phyloP scores from a whole-genome alignment of 371 early-diverging fungal genomes.

The Rhizopus sp. region DNA sequence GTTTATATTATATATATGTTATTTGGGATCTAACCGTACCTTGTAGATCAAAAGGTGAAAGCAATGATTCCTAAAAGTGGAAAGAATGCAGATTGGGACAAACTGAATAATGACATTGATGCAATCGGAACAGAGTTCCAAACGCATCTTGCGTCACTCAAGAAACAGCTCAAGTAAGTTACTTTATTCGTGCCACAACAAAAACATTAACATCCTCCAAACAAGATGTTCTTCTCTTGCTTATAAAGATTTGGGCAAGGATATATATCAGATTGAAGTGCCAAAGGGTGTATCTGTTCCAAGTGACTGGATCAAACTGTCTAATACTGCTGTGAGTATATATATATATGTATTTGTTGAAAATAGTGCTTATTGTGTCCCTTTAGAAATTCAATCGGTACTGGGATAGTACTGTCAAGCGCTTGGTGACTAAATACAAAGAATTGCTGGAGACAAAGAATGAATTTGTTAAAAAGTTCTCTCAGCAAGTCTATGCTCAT shows the following conservation, averaged over 20 bases:
- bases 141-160: constrained; percentile 61
- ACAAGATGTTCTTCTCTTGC: constrained; percentile 50
- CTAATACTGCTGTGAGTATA: constrained; percentile 70
- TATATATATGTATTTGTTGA: neutral
- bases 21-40: neutral
- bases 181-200: neutral
- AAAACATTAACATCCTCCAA: neutral
- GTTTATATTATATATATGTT: constrained; percentile 4
- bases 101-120: constrained; percentile 50
- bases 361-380: neutral
- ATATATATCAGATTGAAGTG: constrained; percentile 93
- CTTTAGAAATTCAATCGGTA: constrained; percentile 82
- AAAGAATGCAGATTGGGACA: constrained; percentile 79
- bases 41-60: constrained; percentile 44
- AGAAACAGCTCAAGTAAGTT: constrained; percentile 62
- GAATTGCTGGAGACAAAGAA: constrained; percentile 88
- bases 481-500: constrained; percentile 68
- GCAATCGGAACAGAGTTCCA: constrained; percentile 69
- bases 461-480: constrained; percentile 65
- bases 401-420: constrained; percentile 73
- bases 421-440: constrained; percentile 70
- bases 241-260: constrained; percentile 95
- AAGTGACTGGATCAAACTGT: constrained; percentile 74
- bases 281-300: constrained; percentile 82
- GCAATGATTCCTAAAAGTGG: constrained; percentile 75